Evolutionary conservation across 306 rosid genomes (phyloP).

Genomic region (Quercus suber): DNA sequence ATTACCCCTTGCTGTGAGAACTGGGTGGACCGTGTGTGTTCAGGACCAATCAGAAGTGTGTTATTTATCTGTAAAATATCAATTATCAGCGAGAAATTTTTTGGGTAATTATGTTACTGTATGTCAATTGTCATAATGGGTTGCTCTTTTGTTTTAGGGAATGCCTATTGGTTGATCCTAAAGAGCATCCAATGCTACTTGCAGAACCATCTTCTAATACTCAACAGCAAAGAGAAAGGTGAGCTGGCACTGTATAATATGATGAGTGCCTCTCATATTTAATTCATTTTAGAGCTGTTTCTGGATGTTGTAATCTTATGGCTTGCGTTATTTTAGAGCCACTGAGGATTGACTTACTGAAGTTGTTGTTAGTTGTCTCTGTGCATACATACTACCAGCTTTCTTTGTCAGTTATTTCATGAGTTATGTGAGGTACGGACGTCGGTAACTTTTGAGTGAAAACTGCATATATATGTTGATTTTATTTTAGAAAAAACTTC

Average conservation of each 20-base stretch:
- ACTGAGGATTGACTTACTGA: not conserved
- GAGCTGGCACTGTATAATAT: conserved; percentile 10
- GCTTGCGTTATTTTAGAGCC: not conserved
- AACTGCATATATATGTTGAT: not conserved
- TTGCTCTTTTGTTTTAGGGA: conserved; percentile 51
- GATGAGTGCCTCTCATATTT: not conserved
- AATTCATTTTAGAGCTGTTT: not conserved
- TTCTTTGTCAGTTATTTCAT: not conserved
- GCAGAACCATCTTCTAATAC: conserved; percentile 90
- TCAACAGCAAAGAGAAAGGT: conserved; percentile 97
- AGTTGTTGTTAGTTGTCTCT: not conserved
- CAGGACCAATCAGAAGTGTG: not conserved
- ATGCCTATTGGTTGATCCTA: conserved; percentile 85
- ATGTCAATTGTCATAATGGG: not conserved
- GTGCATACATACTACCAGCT: not conserved
- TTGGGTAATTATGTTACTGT: conserved; percentile 4
- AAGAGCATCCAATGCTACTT: conserved; percentile 97
- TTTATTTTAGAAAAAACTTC: not conserved
- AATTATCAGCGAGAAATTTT: not conserved
- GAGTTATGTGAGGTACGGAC: not conserved
- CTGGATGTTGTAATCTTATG: not conserved
- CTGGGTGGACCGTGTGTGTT: not conserved
- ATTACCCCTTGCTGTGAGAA: not conserved
- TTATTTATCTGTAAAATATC: not conserved
- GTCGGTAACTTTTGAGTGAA: not conserved